Evolutionary conservation across 768 basidiomycete genomes (phyloP).

Genomic region (Boletus sensibilis): DNA sequence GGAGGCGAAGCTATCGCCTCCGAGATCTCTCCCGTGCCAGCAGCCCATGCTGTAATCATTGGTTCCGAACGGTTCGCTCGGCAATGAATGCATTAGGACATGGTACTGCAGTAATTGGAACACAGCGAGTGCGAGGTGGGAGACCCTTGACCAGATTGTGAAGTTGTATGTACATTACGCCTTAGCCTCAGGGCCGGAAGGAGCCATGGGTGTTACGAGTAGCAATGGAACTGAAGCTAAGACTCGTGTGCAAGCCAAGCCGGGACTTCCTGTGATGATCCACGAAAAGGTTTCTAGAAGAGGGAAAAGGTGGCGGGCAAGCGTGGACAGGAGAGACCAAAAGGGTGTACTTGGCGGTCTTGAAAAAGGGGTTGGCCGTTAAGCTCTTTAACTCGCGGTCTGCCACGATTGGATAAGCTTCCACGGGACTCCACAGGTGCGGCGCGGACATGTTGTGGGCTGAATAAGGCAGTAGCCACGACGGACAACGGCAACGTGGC

Average conservation of each 20-base stretch:
- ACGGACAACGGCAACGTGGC: slow-evolving; percentile 49
- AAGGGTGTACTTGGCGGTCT: slow-evolving; percentile 21
- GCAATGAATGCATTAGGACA: slow-evolving; percentile 27
- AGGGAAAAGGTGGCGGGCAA: neutral
- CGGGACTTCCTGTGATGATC: slow-evolving; percentile 26
- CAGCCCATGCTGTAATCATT: slow-evolving; percentile 33
- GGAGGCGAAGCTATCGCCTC: slow-evolving; percentile 33
- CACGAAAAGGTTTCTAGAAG: slow-evolving; percentile 17
- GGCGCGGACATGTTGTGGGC: slow-evolving; percentile 35
- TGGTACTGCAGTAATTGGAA: slow-evolving; percentile 19
- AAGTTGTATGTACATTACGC: slow-evolving; percentile 12
- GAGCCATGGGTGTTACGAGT: neutral
- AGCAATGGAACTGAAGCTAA: slow-evolving; percentile 1
- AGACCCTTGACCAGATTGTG: slow-evolving; percentile 10
- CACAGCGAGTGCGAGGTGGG: slow-evolving; percentile 14
- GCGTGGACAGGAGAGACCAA: slow-evolving; percentile 14
- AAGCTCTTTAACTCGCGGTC: slow-evolving; percentile 43
- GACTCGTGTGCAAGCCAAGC: neutral
- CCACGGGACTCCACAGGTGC: slow-evolving; percentile 35
- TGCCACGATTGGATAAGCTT: slow-evolving; percentile 37
- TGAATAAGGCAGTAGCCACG: slow-evolving; percentile 39
- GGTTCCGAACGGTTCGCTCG: slow-evolving; percentile 28
- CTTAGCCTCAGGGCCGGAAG: slow-evolving; percentile 14
- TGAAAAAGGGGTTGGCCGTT: slow-evolving; percentile 37
- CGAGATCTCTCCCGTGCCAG: slow-evolving; percentile 33